Evolutionary conservation across 23 red algal genomes (phyloP).

Genomic region (Pyropia yezoensis): DNA sequence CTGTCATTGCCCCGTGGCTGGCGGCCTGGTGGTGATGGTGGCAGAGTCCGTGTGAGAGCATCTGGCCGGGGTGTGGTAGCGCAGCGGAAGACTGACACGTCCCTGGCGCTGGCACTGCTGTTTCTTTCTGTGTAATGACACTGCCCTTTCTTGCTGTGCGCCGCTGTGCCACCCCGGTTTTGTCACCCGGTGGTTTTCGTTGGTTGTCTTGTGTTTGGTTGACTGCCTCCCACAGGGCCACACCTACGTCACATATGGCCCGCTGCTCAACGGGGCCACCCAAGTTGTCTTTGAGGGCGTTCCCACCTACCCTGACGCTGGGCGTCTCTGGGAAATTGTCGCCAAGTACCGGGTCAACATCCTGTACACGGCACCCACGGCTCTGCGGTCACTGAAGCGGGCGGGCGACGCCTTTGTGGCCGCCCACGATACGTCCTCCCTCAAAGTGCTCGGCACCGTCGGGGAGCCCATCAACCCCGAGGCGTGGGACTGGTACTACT

Average conservation of each 20-base stretch:
- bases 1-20: too few relatives aligned
- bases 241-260: constrained; percentile 51
- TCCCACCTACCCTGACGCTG: constrained; percentile 46
- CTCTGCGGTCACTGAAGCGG: constrained; percentile 35
- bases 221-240: constrained; percentile 10
- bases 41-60: too few relatives aligned
- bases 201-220: too few relatives aligned
- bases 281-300: constrained; percentile 60
- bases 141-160: too few relatives aligned
- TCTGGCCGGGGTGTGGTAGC: too few relatives aligned
- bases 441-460: constrained; percentile 51
- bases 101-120: too few relatives aligned
- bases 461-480: constrained; percentile 72
- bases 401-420: constrained; percentile 33
- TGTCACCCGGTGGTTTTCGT: too few relatives aligned
- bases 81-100: too few relatives aligned
- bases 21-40: too few relatives aligned
- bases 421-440: constrained; percentile 8
- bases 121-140: too few relatives aligned
- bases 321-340: constrained; percentile 49
- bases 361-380: constrained; percentile 61
- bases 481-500: constrained; percentile 58
- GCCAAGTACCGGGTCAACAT: constrained; percentile 26
- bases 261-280: constrained; percentile 48
- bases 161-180: too few relatives aligned